A percentile compares a stretch with the other conserved stretches of the same genome.
Evolutionary conservation across 78 protist genomes (phyloP).

Genomic region (Ministeria vibrans): DNA sequence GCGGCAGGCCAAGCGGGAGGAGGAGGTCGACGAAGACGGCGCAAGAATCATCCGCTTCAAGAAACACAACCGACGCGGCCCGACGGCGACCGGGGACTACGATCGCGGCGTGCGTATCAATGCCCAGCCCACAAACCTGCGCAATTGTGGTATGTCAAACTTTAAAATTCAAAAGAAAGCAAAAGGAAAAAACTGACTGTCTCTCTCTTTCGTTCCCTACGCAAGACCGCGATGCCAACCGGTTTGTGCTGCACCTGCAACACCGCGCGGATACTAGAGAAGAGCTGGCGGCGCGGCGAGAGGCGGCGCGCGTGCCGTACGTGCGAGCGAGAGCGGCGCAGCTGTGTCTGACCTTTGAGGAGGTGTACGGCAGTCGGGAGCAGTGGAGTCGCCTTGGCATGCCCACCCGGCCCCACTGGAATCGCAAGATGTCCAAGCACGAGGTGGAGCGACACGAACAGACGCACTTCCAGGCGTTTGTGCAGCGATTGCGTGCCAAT

Average conservation of each 20-base stretch:
- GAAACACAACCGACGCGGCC: neutral
- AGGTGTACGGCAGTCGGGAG: neutral
- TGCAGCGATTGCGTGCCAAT: neutral
- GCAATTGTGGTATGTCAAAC: neutral
- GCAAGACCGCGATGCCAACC: neutral
- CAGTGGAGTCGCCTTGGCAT: neutral
- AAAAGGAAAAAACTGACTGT: neutral
- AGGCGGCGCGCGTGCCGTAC: too few relatives aligned
- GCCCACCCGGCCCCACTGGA: slow-evolving; percentile 7
- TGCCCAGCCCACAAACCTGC: neutral
- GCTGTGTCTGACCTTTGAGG: neutral
- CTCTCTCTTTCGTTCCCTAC: neutral
- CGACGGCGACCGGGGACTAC: too few relatives aligned
- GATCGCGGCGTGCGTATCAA: neutral
- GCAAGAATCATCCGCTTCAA: neutral
- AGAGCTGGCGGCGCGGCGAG: too few relatives aligned
- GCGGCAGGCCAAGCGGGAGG: neutral
- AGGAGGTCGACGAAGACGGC: neutral
- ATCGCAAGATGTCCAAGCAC: neutral
- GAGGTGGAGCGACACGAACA: neutral
- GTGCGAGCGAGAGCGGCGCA: neutral
- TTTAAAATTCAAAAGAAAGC: neutral
- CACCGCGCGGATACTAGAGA: too few relatives aligned
- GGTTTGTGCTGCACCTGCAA: too few relatives aligned
- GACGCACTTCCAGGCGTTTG: neutral